A percentile compares a stretch with the other conserved stretches of the same genome.
Evolutionary conservation across 2,329 filamentous ascomycete genomes (phyloP).

Genomic region (Aspergillus sp.): DNA sequence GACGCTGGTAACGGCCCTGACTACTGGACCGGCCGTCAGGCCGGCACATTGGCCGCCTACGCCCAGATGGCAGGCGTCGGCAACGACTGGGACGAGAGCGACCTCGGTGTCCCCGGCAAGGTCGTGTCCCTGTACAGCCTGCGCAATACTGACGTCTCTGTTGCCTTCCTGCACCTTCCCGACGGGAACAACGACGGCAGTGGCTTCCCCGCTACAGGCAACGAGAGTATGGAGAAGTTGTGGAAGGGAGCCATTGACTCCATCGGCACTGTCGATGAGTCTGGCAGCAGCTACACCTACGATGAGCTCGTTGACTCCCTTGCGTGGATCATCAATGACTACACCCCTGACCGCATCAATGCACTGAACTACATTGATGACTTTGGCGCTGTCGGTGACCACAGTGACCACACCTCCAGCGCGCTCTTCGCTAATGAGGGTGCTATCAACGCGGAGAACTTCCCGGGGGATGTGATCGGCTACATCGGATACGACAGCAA

Average conservation of each 20-base stretch:
- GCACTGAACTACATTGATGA: slow-evolving; percentile 5
- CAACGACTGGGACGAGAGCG: slow-evolving; percentile 5
- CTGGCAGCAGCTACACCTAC: not conserved
- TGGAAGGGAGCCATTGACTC: not conserved
- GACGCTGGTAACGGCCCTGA: not conserved
- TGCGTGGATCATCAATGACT: not conserved
- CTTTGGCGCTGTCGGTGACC: slow-evolving; percentile 3
- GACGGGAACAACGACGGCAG: slow-evolving; percentile 7
- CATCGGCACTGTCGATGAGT: not conserved
- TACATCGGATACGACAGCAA: slow-evolving; percentile 9
- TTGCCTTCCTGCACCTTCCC: slow-evolving; percentile 9
- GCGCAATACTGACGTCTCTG: not conserved
- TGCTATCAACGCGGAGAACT: not conserved
- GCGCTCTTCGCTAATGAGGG: not conserved
- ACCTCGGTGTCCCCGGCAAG: not conserved
- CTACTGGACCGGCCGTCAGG: slow-evolving; percentile 8
- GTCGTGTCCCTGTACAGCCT: slow-evolving; percentile 3
- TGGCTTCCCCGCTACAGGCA: slow-evolving; percentile 6
- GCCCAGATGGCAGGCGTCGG: slow-evolving; percentile 2
- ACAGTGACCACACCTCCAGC: slow-evolving; percentile 9
- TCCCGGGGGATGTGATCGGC: not conserved
- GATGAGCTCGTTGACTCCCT: not conserved
- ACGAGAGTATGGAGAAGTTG: slow-evolving; percentile 4
- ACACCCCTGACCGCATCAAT: not conserved
- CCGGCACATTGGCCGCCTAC: slow-evolving; percentile 3